Evolutionary conservation across 1,284 basidiomycete species (phyloP), one percentile per base, ranked within the genome.

Genomic region (Marasmius oreades): DNA sequence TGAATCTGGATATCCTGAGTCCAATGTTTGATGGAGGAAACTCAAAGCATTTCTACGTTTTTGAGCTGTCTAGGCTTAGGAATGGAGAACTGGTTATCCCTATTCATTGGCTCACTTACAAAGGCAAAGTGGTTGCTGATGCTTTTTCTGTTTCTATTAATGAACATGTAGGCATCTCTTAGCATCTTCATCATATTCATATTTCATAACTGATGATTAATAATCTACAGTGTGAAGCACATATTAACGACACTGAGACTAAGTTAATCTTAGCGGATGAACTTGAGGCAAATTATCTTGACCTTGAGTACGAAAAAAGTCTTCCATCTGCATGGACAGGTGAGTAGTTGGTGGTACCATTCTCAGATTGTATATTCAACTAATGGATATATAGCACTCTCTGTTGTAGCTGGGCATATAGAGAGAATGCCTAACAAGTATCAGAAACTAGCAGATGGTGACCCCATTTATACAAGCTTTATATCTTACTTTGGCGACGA

Each of bases 381-480:
- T n/a, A n/a, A n/a, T n/a, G n/a, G n/a, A 8, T 44, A 7, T 7
- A 44, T 20, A n/a, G 14, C 8, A 10, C 18, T 20, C 16, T 10
- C 42, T 10, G 8, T 44, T 10, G 8, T 44, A 44, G 8, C 8
- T 7, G 22, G 22, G 7, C 14, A 33, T 14, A 10, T 14, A 24
- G 33, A 14, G 18, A 8, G 18, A n/a, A 53, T 55, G 42, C 44
- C 51, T 1, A 48, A 45, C 20, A 6, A 12, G 3, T 3, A 55
- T 50, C 47, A 61, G 53, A 53, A 42, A 16, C 53, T 69, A n/a
- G 52, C 55, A 0, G 61, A 63, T 12, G 56, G 56, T 5, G 64
- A 65, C 14, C 60, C 59, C 1, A 12, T 66, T 3, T 64, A 55
- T 53, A 36, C 61, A 16, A 57, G 42, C 52, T 61, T 59, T 44